phyloP scores from a whole-genome alignment of 495 filamentous ascomycete genomes.

The Penicillium robsamsonii region DNA sequence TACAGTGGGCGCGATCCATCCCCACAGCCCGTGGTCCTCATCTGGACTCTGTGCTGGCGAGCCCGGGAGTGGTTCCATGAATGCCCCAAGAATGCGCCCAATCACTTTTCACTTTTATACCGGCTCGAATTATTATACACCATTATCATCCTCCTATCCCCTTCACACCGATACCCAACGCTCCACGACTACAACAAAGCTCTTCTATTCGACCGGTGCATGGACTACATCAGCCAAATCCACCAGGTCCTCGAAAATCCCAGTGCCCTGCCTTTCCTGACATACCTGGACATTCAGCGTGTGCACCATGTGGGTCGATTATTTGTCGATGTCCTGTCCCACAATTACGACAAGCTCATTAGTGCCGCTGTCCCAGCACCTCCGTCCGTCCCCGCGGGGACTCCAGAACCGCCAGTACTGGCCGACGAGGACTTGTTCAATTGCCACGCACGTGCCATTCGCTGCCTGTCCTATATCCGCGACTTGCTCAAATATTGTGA shows the following conservation, averaged over 20 bases:
- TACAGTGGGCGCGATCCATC: constrained; percentile 64
- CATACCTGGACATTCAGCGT: constrained; percentile 43
- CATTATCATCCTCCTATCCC: constrained; percentile 78
- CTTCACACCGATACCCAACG: constrained; percentile 62
- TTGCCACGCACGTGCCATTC: constrained; percentile 35
- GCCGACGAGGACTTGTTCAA: constrained; percentile 37
- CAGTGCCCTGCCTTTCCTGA: constrained; percentile 32
- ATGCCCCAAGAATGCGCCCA: constrained; percentile 56
- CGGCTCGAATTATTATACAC: constrained; percentile 81
- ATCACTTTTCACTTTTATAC: constrained; percentile 64
- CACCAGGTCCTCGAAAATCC: constrained; percentile 40
- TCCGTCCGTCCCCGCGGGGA: constrained; percentile 36
- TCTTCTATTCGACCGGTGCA: constrained; percentile 78
- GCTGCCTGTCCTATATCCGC: constrained; percentile 34
- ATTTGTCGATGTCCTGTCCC: constrained; percentile 32
- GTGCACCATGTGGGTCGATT: constrained; percentile 36
- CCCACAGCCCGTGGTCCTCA: constrained; percentile 56
- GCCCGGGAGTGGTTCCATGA: constrained; percentile 65
- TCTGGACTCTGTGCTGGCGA: constrained; percentile 61
- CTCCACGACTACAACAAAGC: constrained; percentile 65
- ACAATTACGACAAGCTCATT: constrained; percentile 37
- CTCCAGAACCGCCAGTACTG: constrained; percentile 38
- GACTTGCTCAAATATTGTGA: constrained; percentile 35
- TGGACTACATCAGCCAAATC: constrained; percentile 58
- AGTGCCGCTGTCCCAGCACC: constrained; percentile 32